These are phyloP conservation scores for Lepidium sativum DNA, from an alignment of 345 rosid species.

Conservation along the genomic window DNA sequence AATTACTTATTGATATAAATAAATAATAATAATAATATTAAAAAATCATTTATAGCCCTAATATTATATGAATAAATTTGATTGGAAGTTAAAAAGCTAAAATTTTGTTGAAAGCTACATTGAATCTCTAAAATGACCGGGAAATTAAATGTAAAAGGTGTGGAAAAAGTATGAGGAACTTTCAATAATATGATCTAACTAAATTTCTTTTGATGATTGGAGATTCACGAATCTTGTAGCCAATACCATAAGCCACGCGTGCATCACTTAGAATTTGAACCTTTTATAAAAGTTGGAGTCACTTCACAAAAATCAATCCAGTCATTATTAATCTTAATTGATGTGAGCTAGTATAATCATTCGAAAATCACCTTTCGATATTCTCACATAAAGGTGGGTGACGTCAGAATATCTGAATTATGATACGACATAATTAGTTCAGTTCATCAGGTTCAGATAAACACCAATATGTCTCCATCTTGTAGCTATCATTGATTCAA, in stretches of 20 bases:
- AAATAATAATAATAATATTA: too few relatives aligned
- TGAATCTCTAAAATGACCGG: too few relatives aligned
- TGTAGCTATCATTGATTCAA: neutral
- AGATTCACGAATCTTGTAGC: too few relatives aligned
- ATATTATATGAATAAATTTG: too few relatives aligned
- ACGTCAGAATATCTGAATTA: neutral
- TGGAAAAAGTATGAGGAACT: too few relatives aligned
- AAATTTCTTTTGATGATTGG: too few relatives aligned
- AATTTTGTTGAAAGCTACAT: too few relatives aligned
- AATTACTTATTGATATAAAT: too few relatives aligned
- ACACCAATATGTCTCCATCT: neutral
- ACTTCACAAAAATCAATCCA: neutral
- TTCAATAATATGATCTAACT: too few relatives aligned
- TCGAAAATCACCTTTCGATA: neutral
- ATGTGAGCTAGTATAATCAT: constrained; percentile 4
- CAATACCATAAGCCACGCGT: neutral
- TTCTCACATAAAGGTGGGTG: neutral
- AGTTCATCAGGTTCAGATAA: neutral
- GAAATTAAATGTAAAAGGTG: too few relatives aligned
- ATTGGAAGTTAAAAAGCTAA: too few relatives aligned
- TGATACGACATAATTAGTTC: neutral
- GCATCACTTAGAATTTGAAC: neutral
- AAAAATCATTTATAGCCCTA: too few relatives aligned
- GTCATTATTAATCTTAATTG: neutral
- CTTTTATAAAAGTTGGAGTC: neutral